phyloP scores from a whole-genome alignment of 495 filamentous ascomycete species.

The Hypoxylon intermedium region DNA sequence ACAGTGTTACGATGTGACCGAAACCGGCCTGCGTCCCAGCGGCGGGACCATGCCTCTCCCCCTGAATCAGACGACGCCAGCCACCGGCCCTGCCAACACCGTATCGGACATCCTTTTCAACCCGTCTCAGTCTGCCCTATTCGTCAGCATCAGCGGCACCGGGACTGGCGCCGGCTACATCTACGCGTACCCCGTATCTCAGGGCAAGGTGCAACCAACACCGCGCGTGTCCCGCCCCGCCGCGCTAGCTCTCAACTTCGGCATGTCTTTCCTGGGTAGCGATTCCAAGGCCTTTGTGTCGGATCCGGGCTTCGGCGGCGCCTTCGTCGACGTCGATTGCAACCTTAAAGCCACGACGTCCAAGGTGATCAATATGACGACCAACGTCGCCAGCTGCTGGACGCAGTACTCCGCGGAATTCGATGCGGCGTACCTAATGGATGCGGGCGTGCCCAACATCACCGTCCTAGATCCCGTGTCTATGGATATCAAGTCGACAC shows the following conservation, averaged over 20 bases:
- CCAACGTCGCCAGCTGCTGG: conserved; percentile 41
- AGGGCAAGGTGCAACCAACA: conserved; percentile 12
- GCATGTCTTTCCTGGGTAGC: conserved; percentile 36
- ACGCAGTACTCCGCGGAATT: conserved; percentile 27
- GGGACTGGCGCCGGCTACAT: conserved; percentile 32
- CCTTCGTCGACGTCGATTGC: conserved; percentile 27
- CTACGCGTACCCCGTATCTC: conserved; percentile 35
- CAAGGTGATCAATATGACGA: conserved; percentile 28
- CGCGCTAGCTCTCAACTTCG: conserved; percentile 34
- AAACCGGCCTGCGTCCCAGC: conserved; percentile 18
- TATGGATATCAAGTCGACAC: conserved; percentile 23
- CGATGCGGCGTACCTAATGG: conserved; percentile 32
- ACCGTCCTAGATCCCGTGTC: conserved; percentile 28
- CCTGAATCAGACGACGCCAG: conserved; percentile 36
- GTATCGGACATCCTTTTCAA: conserved; percentile 43
- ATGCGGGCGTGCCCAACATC: conserved; percentile 27
- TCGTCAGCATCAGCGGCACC: conserved; percentile 40
- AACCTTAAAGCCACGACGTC: conserved; percentile 20
- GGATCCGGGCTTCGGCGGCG: conserved; percentile 39
- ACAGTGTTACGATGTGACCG: conserved; percentile 38
- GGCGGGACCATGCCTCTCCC: conserved; percentile 31
- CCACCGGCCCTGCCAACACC: conserved; percentile 30
- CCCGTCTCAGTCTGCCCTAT: conserved; percentile 39
- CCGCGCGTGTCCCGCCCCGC: conserved; percentile 25
- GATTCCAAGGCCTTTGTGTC: conserved; percentile 33